Evolutionary conservation across 192 early-diverging fungal genomes (phyloP).

Genomic region (Diversispora eburnea): DNA sequence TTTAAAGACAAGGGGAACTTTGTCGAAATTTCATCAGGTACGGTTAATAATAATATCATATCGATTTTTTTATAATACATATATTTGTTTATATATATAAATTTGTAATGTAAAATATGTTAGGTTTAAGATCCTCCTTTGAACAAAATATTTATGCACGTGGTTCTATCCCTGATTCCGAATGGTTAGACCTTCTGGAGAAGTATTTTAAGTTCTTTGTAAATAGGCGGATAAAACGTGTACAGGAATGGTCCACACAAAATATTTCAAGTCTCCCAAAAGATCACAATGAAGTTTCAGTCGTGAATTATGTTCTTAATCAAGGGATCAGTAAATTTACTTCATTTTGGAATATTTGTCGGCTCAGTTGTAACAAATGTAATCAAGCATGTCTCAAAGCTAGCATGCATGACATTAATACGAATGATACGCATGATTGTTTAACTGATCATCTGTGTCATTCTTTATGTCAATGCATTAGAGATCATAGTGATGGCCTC

Average conservation of each 20-base stretch:
- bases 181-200: constrained; percentile 5
- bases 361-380: constrained; percentile 8
- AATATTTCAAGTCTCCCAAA: constrained; percentile 8
- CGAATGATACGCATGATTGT: constrained; percentile 25
- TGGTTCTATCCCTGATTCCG: constrained; percentile 5
- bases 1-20: not conserved
- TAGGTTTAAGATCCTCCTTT: constrained; percentile 21
- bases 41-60: not conserved
- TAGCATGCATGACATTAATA: constrained; percentile 13
- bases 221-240: constrained; percentile 11
- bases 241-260: constrained; percentile 19
- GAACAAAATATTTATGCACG: constrained; percentile 9
- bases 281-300: constrained; percentile 19
- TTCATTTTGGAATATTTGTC: constrained; percentile 24
- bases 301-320: constrained; percentile 20
- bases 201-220: constrained; percentile 23
- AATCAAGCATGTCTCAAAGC: constrained; percentile 16
- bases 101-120: no score
- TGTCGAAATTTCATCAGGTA: constrained; percentile 20
- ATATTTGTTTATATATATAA: not conserved
- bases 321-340: constrained; percentile 17
- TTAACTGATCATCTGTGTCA: constrained; percentile 27
- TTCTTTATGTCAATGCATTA: constrained; percentile 6
- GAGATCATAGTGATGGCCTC: constrained; percentile 13
- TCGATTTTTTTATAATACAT: not conserved